These are phyloP conservation scores for Solanum aculeatissimum DNA, from an alignment of 305 asterid species.

Conservation along the genomic window DNA sequence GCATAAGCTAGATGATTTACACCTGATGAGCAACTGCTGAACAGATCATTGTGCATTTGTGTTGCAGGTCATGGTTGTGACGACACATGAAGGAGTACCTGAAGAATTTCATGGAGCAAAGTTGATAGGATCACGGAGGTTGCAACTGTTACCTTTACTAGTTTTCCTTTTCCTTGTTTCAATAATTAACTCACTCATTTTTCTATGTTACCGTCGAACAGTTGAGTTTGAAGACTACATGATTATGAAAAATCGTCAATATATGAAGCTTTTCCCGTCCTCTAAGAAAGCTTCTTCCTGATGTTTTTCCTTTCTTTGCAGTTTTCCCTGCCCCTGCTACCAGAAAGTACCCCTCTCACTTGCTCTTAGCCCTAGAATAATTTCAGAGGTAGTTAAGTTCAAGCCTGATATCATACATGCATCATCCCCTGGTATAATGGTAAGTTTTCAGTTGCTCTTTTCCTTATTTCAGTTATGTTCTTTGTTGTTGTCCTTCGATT, in stretches of 20 bases:
- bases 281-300: background rate
- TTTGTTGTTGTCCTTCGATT: background rate
- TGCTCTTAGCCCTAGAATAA: conserved; percentile 98
- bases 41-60: conserved; percentile 5
- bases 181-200: background rate
- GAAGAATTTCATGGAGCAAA: conserved; percentile 93
- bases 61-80: conserved; percentile 92
- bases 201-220: background rate
- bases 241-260: background rate
- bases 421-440: conserved; percentile 98
- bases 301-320: conserved; percentile 18
- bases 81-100: conserved; percentile 98
- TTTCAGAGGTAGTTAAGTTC: conserved; percentile 80
- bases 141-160: background rate
- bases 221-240: background rate
- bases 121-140: conserved; percentile 91
- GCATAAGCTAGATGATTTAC: background rate
- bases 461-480: background rate
- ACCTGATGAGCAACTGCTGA: conserved; percentile 1
- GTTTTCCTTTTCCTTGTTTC: background rate
- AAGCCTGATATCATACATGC: conserved; percentile 99
- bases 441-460: conserved; percentile 11
- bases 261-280: background rate
- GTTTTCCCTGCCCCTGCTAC: conserved; percentile 95
- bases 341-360: conserved; percentile 85